Evolutionary conservation across 495 filamentous ascomycete genomes (phyloP).

Genomic region (Aspergillus cristatus): DNA sequence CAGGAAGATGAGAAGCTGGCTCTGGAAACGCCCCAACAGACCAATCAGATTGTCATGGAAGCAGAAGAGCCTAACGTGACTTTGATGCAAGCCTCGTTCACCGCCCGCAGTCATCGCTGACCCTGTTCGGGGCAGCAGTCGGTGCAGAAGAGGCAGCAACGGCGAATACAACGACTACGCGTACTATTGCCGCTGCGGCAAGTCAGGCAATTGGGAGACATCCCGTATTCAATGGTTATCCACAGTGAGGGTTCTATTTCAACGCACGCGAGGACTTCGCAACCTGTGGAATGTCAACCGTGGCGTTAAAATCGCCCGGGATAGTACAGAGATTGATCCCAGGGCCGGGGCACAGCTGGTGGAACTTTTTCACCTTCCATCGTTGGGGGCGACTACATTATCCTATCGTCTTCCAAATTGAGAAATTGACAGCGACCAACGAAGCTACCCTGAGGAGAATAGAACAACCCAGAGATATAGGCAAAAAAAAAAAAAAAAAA

Average conservation of each 20-base stretch:
- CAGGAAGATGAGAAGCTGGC: slow-evolving; percentile 61
- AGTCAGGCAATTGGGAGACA: slow-evolving; percentile 72
- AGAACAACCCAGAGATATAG: no score
- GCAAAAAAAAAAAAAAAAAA: no score
- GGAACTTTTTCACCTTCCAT: slow-evolving; percentile 57
- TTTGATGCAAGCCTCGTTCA: slow-evolving; percentile 68
- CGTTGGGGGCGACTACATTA: background rate
- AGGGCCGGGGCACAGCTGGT: slow-evolving; percentile 67
- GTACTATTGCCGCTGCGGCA: no score
- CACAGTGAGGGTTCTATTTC: slow-evolving; percentile 79
- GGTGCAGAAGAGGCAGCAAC: slow-evolving; percentile 29
- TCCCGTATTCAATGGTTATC: slow-evolving; percentile 92
- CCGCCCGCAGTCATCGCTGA: slow-evolving; percentile 81
- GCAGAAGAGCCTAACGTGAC: slow-evolving; percentile 53
- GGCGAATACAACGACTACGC: no score
- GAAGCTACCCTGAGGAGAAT: no score
- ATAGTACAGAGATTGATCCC: slow-evolving; percentile 90
- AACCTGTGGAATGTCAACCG: slow-evolving; percentile 95
- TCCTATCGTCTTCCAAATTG: no score
- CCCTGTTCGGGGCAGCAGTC: slow-evolving; percentile 61
- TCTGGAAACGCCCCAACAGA: slow-evolving; percentile 40
- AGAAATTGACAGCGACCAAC: no score
- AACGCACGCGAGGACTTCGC: slow-evolving; percentile 78
- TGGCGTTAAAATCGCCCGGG: slow-evolving; percentile 93
- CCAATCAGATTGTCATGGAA: slow-evolving; percentile 47